Evolutionary conservation across 2,329 filamentous ascomycete genomes (phyloP), one percentile per base, ranked within the genome.

Genomic region (Phialophora chinensis): DNA sequence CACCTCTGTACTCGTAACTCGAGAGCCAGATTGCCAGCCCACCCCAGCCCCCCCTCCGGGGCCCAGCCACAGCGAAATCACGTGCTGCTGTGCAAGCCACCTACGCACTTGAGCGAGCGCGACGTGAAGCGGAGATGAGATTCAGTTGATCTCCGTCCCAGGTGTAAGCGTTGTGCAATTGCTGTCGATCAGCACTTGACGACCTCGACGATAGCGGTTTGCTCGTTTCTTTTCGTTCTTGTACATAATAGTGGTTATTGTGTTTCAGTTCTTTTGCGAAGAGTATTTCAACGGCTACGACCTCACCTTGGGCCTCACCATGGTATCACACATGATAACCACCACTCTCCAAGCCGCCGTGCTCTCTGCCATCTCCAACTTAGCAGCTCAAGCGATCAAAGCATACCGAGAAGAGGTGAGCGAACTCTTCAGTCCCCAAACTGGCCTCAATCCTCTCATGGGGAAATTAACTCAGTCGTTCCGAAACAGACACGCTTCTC

Each of bases 371-470:
- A 80, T 88, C 12, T 91, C 91, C 66, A 93, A 92, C 74, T 75
- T 93, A 27, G 78, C 93, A 54, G 91, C 91, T 6, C 92, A 95
- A 78, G 79, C 83, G 65, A 86, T 95, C 67, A 84, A 84, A 11
- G 85, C 89, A 6, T 88, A 89, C 72, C 84, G 68, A 35, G 68
- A 68, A 54, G 53, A 66, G 35, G 67, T 69, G 61, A 35, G 53
- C 23, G 44, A 25, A 14, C 5, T 31, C 20, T 44, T 38, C 10
- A 38, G 4, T 23, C 20, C n/a, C n/a, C 38, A 31, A 1, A 8
- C 31, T 54, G n/a, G 27, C 35, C 38, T 44, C 17, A 0, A 12
- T 29, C 25, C 11, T 14, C 23, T 31, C 44, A 23, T 62, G 29
- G 47, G 17, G 7, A 25, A 20, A 25, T 10, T 4, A 35, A 55